Evolutionary conservation across 139 green algal species (phyloP), one percentile per base, ranked within the genome.

Genomic region (Monoraphidium neglectum): DNA sequence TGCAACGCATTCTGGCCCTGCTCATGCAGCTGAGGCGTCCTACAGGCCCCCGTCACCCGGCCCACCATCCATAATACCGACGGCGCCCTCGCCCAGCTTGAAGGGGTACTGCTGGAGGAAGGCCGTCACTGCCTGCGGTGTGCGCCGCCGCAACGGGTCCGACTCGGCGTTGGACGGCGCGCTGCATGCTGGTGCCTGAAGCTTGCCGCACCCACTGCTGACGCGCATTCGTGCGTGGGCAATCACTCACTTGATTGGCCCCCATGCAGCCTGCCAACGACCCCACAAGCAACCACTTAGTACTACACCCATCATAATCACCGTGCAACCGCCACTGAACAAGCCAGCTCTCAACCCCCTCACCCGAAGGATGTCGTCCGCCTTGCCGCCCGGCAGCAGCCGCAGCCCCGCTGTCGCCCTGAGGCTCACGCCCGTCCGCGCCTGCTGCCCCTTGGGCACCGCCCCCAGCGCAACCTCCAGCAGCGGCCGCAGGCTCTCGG

Each of bases 361-460:
- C 43, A 51, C 43, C 3, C 82, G 75, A 12, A 99, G 87, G 51
- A 99, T 95, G 28, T 89, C 73, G n/a, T 98, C 89, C 0, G 96
- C 91, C 69, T 97, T 89, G 66, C 84, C 83, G 36, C 89, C 94
- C 3, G 88, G 88, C 73, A 99, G 88, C 62, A 99, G 81, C 8
- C 96, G 84, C 67, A 99, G 86, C 0, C 96, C 96, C 10, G 96
- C 96, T 13, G 96, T 99, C 3, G 96, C 96, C 30, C 94, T 95
- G 30, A 98, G 72, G 49, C 90, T 92, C 3, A 98, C 77, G 38
- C 86, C 76, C 0, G 96, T 98, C 72, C 62, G 3, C 61, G 89
- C 78, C 69, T 91, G 88, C 33, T 90, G 72, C 16, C 79, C 68
- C 24, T 84, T 43, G 0, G 95, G 95, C 13, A 99, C 91, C 1